These are phyloP conservation scores for Myxozyma geophila DNA, from an alignment of 805 yeast genomes.

Conservation along the genomic window DNA sequence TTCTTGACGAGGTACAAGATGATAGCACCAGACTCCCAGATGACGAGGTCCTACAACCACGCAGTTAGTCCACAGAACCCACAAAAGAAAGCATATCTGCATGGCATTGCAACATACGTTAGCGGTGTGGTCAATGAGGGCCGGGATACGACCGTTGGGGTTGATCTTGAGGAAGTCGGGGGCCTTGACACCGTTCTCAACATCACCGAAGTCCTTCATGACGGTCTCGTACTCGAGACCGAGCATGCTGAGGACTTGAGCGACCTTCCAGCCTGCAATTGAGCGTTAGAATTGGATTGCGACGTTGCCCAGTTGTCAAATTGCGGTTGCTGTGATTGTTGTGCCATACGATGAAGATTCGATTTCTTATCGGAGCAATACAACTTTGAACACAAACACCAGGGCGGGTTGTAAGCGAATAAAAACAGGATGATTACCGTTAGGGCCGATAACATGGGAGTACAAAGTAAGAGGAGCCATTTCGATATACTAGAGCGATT, in stretches of 20 bases:
- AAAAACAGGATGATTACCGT: conserved; percentile 38
- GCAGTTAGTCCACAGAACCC: background rate
- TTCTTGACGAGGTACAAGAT: conserved; percentile 75
- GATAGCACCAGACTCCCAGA: conserved; percentile 92
- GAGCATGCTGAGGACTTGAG: conserved; percentile 83
- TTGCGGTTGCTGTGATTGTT: background rate
- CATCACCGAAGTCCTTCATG: conserved; percentile 47
- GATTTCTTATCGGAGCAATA: too few relatives aligned
- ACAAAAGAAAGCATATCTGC: background rate
- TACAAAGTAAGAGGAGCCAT: conserved; percentile 39
- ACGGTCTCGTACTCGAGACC: conserved; percentile 73
- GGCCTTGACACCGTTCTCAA: conserved; percentile 54
- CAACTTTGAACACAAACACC: background rate
- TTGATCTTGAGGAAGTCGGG: conserved; percentile 61
- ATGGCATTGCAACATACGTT: conserved; percentile 6
- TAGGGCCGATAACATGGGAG: conserved; percentile 41
- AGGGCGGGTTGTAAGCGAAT: background rate
- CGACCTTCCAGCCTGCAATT: conserved; percentile 62
- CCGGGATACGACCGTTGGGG: conserved; percentile 70
- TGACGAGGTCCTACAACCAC: conserved; percentile 45
- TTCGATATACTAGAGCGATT: background rate
- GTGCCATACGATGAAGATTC: background rate
- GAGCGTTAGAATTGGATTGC: background rate
- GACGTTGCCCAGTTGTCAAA: background rate
- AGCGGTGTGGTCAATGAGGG: conserved; percentile 45